phyloP scores from a whole-genome alignment of 805 yeast genomes.

The Nakazawaea molendinolei region DNA sequence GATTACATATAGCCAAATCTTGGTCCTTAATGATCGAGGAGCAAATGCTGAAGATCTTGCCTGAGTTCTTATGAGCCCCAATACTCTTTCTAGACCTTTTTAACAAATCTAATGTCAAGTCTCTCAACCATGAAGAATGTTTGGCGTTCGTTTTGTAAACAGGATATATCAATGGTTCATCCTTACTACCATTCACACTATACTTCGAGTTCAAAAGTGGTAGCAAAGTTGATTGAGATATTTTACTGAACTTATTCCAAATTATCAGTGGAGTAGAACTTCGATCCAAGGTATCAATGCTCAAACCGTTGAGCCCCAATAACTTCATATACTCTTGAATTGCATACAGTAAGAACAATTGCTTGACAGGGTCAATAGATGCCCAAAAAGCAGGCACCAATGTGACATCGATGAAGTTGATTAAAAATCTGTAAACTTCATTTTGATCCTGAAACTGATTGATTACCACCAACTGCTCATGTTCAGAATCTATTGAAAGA shows the following conservation, averaged over 20 bases:
- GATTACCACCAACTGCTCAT: slow-evolving; percentile 40
- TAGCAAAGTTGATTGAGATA: slow-evolving; percentile 63
- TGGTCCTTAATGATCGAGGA: slow-evolving; percentile 61
- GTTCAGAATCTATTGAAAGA: slow-evolving; percentile 26
- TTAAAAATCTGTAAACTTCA: slow-evolving; percentile 62
- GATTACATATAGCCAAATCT: slow-evolving; percentile 62
- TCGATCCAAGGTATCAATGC: slow-evolving; percentile 14
- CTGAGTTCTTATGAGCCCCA: slow-evolving; percentile 25
- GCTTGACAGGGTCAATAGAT: slow-evolving; percentile 79
- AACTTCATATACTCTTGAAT: slow-evolving; percentile 80
- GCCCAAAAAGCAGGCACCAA: slow-evolving; percentile 88
- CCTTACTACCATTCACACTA: slow-evolving; percentile 38
- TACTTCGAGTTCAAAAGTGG: slow-evolving; percentile 76
- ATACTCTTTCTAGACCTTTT: slow-evolving; percentile 27
- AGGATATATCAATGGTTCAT: slow-evolving; percentile 52
- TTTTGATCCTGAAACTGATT: slow-evolving; percentile 54
- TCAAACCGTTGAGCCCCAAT: slow-evolving; percentile 37
- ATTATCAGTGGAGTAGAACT: slow-evolving; percentile 26
- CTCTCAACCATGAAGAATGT: slow-evolving; percentile 67
- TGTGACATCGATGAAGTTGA: slow-evolving; percentile 55
- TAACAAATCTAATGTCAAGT: slow-evolving; percentile 61
- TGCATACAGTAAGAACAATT: slow-evolving; percentile 75
- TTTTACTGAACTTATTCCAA: slow-evolving; percentile 60
- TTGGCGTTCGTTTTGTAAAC: slow-evolving; percentile 48
- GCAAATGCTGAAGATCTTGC: slow-evolving; percentile 52